phyloP scores from a whole-genome alignment of 2,329 filamentous ascomycete species.

The Fonsecaea multimorphosa region DNA sequence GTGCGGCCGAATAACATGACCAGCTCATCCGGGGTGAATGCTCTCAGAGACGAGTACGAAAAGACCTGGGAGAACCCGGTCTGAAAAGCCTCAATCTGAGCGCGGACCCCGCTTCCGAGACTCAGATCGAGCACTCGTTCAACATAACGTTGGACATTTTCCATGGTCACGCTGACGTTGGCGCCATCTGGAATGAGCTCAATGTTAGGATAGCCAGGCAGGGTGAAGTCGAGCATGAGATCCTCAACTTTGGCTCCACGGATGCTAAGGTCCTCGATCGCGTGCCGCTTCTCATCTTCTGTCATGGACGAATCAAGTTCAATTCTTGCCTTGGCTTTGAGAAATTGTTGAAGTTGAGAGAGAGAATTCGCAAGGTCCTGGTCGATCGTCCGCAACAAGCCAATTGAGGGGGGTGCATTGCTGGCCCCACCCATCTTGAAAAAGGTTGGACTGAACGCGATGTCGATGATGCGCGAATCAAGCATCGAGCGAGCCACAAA shows the following conservation, averaged over 20 bases:
- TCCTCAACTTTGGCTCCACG: conserved; percentile 83
- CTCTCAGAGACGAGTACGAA: conserved; percentile 86
- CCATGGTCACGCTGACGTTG: conserved; percentile 77
- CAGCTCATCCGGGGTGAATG: conserved; percentile 93
- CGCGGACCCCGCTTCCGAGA: conserved; percentile 82
- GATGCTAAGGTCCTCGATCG: conserved; percentile 72
- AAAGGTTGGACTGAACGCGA: conserved; percentile 96
- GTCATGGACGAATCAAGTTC: conserved; percentile 72
- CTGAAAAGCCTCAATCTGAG: conserved; percentile 90
- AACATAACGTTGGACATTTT: conserved; percentile 89
- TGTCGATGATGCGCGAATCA: conserved; percentile 95
- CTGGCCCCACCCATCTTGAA: conserved; percentile 85
- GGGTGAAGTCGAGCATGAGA: conserved; percentile 88
- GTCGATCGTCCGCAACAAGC: conserved; percentile 88
- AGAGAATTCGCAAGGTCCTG: conserved; percentile 83
- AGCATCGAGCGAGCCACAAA: conserved; percentile 98
- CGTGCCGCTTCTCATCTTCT: conserved; percentile 71
- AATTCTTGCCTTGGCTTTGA: conserved; percentile 78
- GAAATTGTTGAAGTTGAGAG: conserved; percentile 85
- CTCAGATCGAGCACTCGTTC: conserved; percentile 92
- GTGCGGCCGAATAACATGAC: conserved; percentile 92
- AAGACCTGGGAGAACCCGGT: conserved; percentile 94
- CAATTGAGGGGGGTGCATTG: conserved; percentile 78
- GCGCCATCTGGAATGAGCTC: conserved; percentile 79
- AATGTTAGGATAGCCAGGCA: conserved; percentile 87